Conservation (phyloP, 164 flowering plant genomes). For the Nymphaea thermarum region DNA sequence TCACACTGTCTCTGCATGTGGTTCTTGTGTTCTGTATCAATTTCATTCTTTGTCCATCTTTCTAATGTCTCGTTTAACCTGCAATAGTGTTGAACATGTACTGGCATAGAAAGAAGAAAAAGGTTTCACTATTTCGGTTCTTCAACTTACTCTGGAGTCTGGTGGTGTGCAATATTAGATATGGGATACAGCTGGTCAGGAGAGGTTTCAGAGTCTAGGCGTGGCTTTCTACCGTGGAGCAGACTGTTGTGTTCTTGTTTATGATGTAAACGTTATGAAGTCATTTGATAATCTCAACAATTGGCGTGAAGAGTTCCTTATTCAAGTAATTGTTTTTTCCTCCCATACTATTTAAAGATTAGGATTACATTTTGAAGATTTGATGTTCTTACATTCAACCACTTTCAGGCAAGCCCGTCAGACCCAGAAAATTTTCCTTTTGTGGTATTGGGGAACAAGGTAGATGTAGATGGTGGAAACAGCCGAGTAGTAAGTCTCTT, state of each 20-base stretch:
- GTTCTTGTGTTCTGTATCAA: no score
- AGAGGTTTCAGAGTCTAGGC: slow-evolving; percentile 88
- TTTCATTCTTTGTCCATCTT: no score
- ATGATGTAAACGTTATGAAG: slow-evolving; percentile 84
- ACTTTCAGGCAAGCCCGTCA: slow-evolving; percentile 71
- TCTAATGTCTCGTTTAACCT: no score
- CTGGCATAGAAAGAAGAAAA: neutral
- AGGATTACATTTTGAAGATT: neutral
- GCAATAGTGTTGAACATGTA: neutral
- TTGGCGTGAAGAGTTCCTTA: slow-evolving; percentile 84
- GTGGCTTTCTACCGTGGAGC: slow-evolving; percentile 94
- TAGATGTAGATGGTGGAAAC: slow-evolving; percentile 90
- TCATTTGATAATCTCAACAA: slow-evolving; percentile 81
- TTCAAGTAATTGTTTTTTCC: slow-evolving; percentile 41
- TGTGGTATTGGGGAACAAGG: slow-evolving; percentile 83
- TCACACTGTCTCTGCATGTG: no score
- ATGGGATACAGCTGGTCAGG: slow-evolving; percentile 98
- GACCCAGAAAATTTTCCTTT: slow-evolving; percentile 95
- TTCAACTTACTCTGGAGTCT: neutral
- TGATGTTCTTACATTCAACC: neutral
- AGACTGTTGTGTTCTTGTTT: slow-evolving; percentile 87
- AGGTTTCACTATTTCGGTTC: neutral
- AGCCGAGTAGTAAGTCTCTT: slow-evolving; percentile 71
- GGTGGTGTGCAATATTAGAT: slow-evolving; percentile 27
- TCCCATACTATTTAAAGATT: neutral